phyloP scores from a whole-genome alignment of 2,329 filamentous ascomycete genomes.

The Macrophomina tecta region DNA sequence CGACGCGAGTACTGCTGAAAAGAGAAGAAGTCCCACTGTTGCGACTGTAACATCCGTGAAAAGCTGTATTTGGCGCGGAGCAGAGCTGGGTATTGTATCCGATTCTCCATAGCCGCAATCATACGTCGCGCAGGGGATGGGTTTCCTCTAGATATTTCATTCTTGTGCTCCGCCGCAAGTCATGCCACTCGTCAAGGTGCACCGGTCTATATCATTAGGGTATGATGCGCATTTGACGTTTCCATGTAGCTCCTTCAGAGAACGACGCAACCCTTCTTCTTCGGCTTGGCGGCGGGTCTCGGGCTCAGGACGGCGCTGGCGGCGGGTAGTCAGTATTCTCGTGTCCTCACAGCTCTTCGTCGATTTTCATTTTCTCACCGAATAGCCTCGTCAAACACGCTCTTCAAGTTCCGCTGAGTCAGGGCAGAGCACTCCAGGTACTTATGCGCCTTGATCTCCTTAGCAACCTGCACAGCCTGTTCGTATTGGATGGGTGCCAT shows the following conservation, averaged over 20 bases:
- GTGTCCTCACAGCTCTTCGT: not conserved
- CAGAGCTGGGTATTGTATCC: not conserved
- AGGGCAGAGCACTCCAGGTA: slow-evolving; percentile 98
- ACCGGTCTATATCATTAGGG: slow-evolving; percentile 27
- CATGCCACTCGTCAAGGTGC: slow-evolving; percentile 25
- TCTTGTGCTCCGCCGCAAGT: slow-evolving; percentile 24
- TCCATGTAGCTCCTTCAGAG: slow-evolving; percentile 33
- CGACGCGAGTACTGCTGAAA: slow-evolving; percentile 16
- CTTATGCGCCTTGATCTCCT: slow-evolving; percentile 95
- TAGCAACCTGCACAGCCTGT: slow-evolving; percentile 84
- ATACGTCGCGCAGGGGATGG: slow-evolving; percentile 14
- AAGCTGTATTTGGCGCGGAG: not conserved
- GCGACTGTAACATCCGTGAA: not conserved
- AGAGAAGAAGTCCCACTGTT: slow-evolving; percentile 11
- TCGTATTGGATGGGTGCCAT: slow-evolving; percentile 98
- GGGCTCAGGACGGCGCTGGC: slow-evolving; percentile 49
- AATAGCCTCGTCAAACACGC: slow-evolving; percentile 98
- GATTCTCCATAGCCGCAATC: slow-evolving; percentile 6
- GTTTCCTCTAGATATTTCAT: slow-evolving; percentile 24
- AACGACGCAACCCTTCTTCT: slow-evolving; percentile 40
- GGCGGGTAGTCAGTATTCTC: slow-evolving; percentile 12
- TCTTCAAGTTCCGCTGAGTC: slow-evolving; percentile 96
- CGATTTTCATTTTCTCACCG: slow-evolving; percentile 66
- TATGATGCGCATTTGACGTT: slow-evolving; percentile 24
- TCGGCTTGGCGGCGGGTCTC: slow-evolving; percentile 39